Conservation (phyloP, 768 basidiomycete species). For the Collybia sp. region DNA sequence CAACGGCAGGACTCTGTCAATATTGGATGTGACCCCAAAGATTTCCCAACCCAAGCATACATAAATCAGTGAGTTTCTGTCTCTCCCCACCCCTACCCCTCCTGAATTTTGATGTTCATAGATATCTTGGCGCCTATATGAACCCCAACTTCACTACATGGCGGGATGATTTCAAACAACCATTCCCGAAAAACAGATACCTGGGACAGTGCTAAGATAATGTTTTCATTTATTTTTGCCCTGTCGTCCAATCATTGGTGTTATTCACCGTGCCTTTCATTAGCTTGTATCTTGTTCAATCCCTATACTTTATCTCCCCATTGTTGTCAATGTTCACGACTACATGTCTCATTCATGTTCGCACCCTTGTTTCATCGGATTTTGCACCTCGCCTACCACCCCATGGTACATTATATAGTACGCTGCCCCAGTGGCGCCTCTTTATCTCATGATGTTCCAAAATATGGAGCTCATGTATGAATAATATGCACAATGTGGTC, state of each 20-base stretch:
- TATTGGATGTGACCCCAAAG: slow-evolving; percentile 78
- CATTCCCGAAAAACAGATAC: slow-evolving; percentile 65
- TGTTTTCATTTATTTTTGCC: no score
- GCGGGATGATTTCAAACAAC: slow-evolving; percentile 56
- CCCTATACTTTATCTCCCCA: neutral
- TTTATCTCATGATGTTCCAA: no score
- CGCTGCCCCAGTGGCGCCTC: no score
- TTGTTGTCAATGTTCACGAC: neutral
- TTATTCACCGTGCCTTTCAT: neutral
- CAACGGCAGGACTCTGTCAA: slow-evolving; percentile 68
- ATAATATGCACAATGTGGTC: neutral
- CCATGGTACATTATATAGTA: no score
- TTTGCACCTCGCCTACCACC: no score
- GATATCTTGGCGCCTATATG: slow-evolving; percentile 67
- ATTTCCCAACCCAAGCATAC: slow-evolving; percentile 78
- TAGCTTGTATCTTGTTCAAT: neutral
- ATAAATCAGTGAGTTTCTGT: slow-evolving; percentile 56
- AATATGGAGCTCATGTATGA: no score
- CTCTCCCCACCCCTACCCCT: neutral
- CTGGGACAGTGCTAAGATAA: slow-evolving; percentile 49
- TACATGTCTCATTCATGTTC: neutral
- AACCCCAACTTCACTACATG: slow-evolving; percentile 82
- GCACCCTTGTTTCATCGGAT: neutral
- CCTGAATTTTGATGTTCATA: slow-evolving; percentile 11
- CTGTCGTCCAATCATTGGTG: no score